Evolutionary conservation across 2,329 filamentous ascomycete genomes (phyloP).

Genomic region (Helotiales sp.): DNA sequence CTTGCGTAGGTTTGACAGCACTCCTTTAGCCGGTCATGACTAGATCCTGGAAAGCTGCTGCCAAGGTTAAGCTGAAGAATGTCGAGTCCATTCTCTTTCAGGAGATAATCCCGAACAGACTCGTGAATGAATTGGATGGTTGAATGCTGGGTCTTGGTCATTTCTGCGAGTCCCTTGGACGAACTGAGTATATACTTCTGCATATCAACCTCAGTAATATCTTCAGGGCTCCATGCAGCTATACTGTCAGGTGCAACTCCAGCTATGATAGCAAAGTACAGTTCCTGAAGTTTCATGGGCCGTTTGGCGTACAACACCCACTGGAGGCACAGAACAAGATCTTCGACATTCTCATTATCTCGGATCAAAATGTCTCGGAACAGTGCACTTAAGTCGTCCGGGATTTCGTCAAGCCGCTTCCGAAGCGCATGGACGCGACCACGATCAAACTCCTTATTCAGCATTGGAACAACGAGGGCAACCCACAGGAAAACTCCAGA

Average conservation of each 20-base stretch:
- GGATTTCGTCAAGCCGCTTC: conserved; percentile 35
- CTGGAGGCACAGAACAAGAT: conserved; percentile 47
- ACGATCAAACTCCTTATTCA: conserved; percentile 42
- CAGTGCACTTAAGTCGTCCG: conserved; percentile 17
- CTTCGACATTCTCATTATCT: conserved; percentile 43
- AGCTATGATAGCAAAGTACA: conserved; percentile 26
- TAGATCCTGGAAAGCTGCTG: conserved; percentile 22
- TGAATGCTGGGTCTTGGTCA: conserved; percentile 31
- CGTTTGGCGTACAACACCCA: conserved; percentile 52
- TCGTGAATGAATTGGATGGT: conserved; percentile 44
- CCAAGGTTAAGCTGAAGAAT: conserved; percentile 18
- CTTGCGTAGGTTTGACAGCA: conserved; percentile 27
- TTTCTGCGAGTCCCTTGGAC: conserved; percentile 45
- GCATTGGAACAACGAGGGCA: conserved; percentile 35
- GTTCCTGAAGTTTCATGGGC: conserved; percentile 25
- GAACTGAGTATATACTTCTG: conserved; percentile 38
- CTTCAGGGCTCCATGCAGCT: conserved; percentile 25
- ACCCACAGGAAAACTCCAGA: conserved; percentile 27
- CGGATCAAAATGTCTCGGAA: conserved; percentile 34
- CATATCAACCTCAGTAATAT: conserved; percentile 34
- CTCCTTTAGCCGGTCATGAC: conserved; percentile 27
- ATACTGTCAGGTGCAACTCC: conserved; percentile 15
- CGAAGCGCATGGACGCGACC: conserved; percentile 32
- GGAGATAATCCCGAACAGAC: conserved; percentile 42
- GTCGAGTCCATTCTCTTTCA: conserved; percentile 38